Evolutionary conservation across 2,329 filamentous ascomycete species (phyloP).

Genomic region (Colletotrichum destructivum): DNA sequence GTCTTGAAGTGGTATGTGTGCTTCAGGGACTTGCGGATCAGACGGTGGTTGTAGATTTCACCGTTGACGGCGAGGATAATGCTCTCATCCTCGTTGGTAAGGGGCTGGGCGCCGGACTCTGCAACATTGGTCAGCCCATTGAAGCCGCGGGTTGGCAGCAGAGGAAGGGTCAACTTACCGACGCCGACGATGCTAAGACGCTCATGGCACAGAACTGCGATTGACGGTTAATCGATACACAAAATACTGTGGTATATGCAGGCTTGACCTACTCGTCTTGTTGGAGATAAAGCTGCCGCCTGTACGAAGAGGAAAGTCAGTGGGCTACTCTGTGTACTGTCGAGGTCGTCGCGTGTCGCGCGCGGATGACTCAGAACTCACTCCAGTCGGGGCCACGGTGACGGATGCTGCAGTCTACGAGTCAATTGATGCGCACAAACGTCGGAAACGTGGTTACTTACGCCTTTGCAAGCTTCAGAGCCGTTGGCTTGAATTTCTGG

Average conservation of each 20-base stretch:
- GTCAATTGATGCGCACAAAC: constrained; percentile 55
- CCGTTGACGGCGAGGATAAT: constrained; percentile 97
- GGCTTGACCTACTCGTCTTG: constrained; percentile 83
- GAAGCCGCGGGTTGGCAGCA: constrained; percentile 15
- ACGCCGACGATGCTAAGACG: constrained; percentile 98
- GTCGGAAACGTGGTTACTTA: constrained; percentile 64
- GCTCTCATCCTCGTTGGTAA: constrained; percentile 90
- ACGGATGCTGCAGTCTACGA: constrained; percentile 76
- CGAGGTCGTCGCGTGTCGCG: constrained; percentile 34
- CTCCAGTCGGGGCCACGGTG: constrained; percentile 99
- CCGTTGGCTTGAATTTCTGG: constrained; percentile 95
- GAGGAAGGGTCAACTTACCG: constrained; percentile 69
- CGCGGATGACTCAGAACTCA: constrained; percentile 66
- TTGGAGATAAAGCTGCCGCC: constrained; percentile 91
- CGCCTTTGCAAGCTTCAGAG: constrained; percentile 94
- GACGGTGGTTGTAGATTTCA: constrained; percentile 99
- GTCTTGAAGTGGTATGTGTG: constrained; percentile 97
- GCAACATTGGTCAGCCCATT: constrained; percentile 45
- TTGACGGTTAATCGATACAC: constrained; percentile 48
- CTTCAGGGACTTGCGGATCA: constrained; percentile 90
- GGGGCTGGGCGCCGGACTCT: constrained; percentile 96
- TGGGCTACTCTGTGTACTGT: constrained; percentile 42
- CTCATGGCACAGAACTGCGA: constrained; percentile 92
- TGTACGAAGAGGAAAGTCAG: constrained; percentile 57
- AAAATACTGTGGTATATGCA: background rate